Evolutionary conservation across 1,284 basidiomycete species (phyloP), one percentile per base, ranked within the genome.

Genomic region (Rhodotorula sp.): DNA sequence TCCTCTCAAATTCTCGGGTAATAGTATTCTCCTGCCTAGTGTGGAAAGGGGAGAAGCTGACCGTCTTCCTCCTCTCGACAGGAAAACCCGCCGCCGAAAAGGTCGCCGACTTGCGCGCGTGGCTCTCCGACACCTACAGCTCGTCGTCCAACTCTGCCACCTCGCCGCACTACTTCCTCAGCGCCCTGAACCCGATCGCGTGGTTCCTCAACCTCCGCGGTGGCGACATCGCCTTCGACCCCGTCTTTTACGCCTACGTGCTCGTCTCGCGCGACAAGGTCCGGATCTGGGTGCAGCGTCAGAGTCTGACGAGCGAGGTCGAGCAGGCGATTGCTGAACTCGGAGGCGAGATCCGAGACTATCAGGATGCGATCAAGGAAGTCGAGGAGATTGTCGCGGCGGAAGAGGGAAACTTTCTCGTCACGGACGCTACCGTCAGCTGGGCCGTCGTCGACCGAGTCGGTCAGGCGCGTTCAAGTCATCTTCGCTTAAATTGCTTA

Each of bases 201-300:
- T 94, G 90, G 84, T 78, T 90, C 10, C 84, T 94, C 26, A 96
- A 96, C 80, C 84, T 93, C 65, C 88, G 94, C 62, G 95, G 94
- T 1, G 67, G 69, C 1, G 94, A 97, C 78, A 89, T 97, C 47
- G 91, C 91, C 0, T 91, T 87, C 84, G 92, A 97, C 80, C 93
- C 93, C 0, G 86, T 96, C 15, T 94, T 95, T 82, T 90, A 90
- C 65, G 87, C 91, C 0, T 96, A 95, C 79, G 81, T 93, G 16
- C 91, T 89, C 77, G 84, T 96, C 52, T 79, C 87, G 26, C 29
- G 14, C 5, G 47, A 39, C 14, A 18, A 12, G 18, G 58, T 66
- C 29, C 51, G 23, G 8, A 10, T 77, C 4, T 77, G 71, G 71
- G 62, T 93, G 62, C 85, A 94, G 70, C 83, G 84, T 0, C 80